These are phyloP conservation scores for Vanrija humicola DNA, from an alignment of 1,284 basidiomycete genomes.

Conservation along the genomic window DNA sequence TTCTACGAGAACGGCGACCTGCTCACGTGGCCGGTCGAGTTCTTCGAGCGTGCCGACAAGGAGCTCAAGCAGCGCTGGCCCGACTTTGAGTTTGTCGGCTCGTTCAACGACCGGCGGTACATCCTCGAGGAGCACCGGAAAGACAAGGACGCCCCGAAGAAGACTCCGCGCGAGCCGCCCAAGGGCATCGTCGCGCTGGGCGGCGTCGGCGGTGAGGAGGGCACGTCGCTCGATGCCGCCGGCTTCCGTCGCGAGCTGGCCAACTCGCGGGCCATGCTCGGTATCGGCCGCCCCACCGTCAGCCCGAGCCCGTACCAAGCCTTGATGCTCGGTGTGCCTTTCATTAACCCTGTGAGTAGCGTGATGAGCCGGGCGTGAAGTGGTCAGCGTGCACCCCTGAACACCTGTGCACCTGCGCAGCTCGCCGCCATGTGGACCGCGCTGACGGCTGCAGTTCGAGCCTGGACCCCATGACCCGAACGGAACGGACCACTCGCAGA, in stretches of 20 bases:
- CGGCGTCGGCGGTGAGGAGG: not conserved
- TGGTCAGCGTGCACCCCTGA: too few relatives aligned
- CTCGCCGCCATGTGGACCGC: too few relatives aligned
- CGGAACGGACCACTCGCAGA: slow-evolving; percentile 8
- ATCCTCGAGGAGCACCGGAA: too few relatives aligned
- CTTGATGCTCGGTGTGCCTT: not conserved
- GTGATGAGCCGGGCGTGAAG: too few relatives aligned
- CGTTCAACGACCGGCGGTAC: not conserved
- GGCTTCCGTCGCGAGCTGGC: not conserved
- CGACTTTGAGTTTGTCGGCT: not conserved
- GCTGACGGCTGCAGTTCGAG: slow-evolving; percentile 4
- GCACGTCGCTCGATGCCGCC: not conserved
- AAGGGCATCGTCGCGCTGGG: not conserved
- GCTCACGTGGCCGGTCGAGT: slow-evolving; percentile 8
- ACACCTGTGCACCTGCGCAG: too few relatives aligned
- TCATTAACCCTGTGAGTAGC: not conserved
- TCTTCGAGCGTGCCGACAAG: not conserved
- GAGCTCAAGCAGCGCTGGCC: not conserved
- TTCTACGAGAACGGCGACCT: slow-evolving; percentile 51
- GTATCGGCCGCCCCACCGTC: not conserved
- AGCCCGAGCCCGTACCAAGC: not conserved
- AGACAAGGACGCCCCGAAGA: not conserved
- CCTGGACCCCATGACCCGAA: slow-evolving; percentile 8
- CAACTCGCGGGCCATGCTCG: not conserved
- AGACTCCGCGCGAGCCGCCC: not conserved